A percentile compares a stretch with the other conserved stretches of the same genome.
These are phyloP conservation scores for Calonectria pauciramosa DNA, from an alignment of 2,329 filamentous ascomycete genomes.

Conservation along the genomic window DNA sequence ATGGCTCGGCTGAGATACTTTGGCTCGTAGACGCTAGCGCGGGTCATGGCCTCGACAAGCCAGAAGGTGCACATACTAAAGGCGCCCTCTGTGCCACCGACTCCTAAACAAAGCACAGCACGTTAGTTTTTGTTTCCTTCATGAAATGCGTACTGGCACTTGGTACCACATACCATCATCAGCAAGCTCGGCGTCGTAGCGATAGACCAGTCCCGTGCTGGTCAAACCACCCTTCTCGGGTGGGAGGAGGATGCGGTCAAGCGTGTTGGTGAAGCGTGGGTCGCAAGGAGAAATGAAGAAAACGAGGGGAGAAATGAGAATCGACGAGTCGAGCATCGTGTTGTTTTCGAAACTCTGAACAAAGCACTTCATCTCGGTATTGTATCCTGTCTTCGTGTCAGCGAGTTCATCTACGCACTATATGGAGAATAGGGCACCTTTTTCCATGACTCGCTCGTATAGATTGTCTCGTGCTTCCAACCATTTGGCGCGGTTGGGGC, in stretches of 20 bases:
- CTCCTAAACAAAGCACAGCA: slow-evolving; percentile 61
- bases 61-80: slow-evolving; percentile 89
- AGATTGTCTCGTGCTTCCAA: slow-evolving; percentile 74
- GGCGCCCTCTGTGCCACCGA: slow-evolving; percentile 81
- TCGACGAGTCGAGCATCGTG: slow-evolving; percentile 79
- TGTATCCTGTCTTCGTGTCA: slow-evolving; percentile 68
- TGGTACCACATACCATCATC: slow-evolving; percentile 71
- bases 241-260: slow-evolving; percentile 78
- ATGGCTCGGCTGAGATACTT: slow-evolving; percentile 74
- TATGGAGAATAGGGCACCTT: slow-evolving; percentile 54
- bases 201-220: slow-evolving; percentile 80
- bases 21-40: slow-evolving; percentile 75
- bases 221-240: slow-evolving; percentile 83
- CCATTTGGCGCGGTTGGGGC: slow-evolving; percentile 78
- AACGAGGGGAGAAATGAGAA: slow-evolving; percentile 82
- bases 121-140: slow-evolving; percentile 16
- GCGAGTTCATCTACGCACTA: background rate
- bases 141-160: no score
- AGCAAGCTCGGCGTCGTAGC: slow-evolving; percentile 78
- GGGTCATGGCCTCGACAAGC: slow-evolving; percentile 83
- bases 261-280: slow-evolving; percentile 79
- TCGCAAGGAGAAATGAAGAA: slow-evolving; percentile 86
- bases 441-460: slow-evolving; percentile 84
- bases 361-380: slow-evolving; percentile 77
- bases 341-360: slow-evolving; percentile 82